Percentiles rank a stretch among this genome's conserved stretches.
phyloP scores from a whole-genome alignment of 352 stramenopile species.

The Phytophthora pinifolia region DNA sequence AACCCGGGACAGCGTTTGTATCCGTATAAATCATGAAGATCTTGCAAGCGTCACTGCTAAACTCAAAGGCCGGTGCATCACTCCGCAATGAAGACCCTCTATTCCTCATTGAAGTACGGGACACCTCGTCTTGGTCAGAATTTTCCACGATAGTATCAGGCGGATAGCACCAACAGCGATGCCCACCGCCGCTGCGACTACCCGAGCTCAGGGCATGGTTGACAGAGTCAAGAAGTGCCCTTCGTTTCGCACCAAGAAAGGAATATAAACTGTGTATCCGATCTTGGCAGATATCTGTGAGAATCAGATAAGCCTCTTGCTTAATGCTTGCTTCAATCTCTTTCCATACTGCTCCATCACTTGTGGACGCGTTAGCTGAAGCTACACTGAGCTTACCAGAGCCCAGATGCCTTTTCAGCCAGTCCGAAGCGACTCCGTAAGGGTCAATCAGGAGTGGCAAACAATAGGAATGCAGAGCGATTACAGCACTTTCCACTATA shows the following conservation, averaged over 20 bases:
- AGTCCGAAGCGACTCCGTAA: constrained; percentile 46
- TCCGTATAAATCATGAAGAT: constrained; percentile 56
- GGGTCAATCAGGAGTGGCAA: constrained; percentile 66
- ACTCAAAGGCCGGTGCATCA: constrained; percentile 28
- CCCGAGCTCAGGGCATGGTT: constrained; percentile 42
- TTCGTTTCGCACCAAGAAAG: constrained; percentile 48
- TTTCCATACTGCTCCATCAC: constrained; percentile 36
- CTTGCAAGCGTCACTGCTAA: constrained; percentile 40
- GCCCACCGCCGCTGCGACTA: constrained; percentile 5
- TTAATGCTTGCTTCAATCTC: constrained; percentile 38
- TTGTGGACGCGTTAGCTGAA: constrained; percentile 15
- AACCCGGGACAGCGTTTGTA: constrained; percentile 27
- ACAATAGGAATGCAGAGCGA: constrained; percentile 39
- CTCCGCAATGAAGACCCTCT: not conserved
- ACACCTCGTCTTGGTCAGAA: not conserved
- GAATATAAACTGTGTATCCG: constrained; percentile 31
- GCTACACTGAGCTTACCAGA: constrained; percentile 7
- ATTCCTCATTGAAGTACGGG: not conserved
- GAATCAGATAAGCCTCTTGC: constrained; percentile 41
- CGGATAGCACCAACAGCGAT: constrained; percentile 47
- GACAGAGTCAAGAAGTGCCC: constrained; percentile 42
- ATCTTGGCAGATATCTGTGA: constrained; percentile 40
- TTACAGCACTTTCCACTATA: constrained; percentile 48
- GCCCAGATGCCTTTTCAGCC: constrained; percentile 47
- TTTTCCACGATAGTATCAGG: not conserved